Conservation (phyloP, 2,329 filamentous ascomycete species). For the Fusarium avenaceum region DNA sequence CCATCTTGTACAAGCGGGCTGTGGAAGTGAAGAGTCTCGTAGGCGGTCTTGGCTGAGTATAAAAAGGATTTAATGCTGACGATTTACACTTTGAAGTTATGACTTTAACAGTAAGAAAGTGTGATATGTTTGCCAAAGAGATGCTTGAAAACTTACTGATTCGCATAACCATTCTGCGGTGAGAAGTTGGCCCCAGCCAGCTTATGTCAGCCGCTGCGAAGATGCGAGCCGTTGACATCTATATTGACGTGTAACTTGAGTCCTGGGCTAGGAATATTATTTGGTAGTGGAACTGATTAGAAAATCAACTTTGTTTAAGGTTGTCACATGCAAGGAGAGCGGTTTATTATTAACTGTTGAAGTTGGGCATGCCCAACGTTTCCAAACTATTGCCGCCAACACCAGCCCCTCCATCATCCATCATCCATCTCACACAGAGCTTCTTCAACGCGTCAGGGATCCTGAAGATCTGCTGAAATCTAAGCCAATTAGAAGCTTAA, state of each 20-base stretch:
- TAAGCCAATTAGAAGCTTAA: constrained; percentile 13
- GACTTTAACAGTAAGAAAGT: constrained; percentile 1
- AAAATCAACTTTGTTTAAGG: constrained; percentile 2
- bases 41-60: neutral
- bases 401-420: constrained; percentile 38
- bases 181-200: constrained; percentile 29
- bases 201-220: constrained; percentile 40
- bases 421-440: constrained; percentile 22
- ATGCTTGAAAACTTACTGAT: constrained; percentile 16
- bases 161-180: constrained; percentile 29
- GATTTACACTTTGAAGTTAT: constrained; percentile 1
- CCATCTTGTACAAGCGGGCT: constrained; percentile 54
- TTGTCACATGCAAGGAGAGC: constrained; percentile 31
- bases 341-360: constrained; percentile 11
- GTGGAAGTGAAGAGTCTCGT: constrained; percentile 6
- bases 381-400: constrained; percentile 6
- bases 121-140: neutral
- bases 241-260: neutral
- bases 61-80: neutral
- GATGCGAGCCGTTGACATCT: constrained; percentile 10
- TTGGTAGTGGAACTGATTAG: neutral
- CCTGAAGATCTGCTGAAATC: constrained; percentile 5
- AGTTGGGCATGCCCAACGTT: constrained; percentile 10
- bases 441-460: constrained; percentile 40
- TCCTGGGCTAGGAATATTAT: too few relatives aligned